Percentiles rank a stretch among this genome's conserved stretches.
phyloP scores from a whole-genome alignment of 305 asterid genomes.

The Solanum hybrid region DNA sequence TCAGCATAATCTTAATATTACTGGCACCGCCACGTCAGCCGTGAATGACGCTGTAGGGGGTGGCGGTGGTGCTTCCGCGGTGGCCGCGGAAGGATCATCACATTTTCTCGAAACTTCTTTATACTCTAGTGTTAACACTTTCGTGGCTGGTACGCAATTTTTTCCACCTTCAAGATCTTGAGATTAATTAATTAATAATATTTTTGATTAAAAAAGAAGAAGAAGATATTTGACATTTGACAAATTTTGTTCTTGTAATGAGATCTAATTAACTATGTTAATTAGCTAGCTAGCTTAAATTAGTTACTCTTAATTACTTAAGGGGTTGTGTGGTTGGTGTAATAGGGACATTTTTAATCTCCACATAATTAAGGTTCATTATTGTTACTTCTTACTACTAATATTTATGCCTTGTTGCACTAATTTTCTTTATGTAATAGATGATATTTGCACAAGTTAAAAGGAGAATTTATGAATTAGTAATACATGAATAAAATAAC shows the following conservation, averaged over 20 bases:
- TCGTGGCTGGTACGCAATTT: conserved; percentile 10
- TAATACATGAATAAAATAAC: not conserved
- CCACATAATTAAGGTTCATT: not conserved
- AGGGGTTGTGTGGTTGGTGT: not conserved
- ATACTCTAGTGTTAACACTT: not conserved
- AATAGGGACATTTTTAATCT: not conserved
- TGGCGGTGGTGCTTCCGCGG: not conserved
- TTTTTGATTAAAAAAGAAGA: not conserved
- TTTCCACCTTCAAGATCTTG: conserved; percentile 11
- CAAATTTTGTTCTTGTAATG: not conserved
- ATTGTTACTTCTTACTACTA: not conserved
- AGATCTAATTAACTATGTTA: not conserved
- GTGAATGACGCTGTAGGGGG: not conserved
- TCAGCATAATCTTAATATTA: not conserved
- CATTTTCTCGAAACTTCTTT: conserved; percentile 1
- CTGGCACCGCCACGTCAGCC: not conserved
- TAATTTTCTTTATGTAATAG: not conserved
- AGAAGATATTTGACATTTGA: not conserved
- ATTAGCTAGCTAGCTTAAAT: not conserved
- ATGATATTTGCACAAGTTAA: not conserved
- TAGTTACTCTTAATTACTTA: not conserved
- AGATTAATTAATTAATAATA: not conserved
- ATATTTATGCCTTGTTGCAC: not conserved
- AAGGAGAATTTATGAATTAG: not conserved
- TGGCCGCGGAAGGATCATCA: not conserved